Base-by-base conservation (phyloP, 257 asterid genomes). In the Plantago ovata region DNA sequence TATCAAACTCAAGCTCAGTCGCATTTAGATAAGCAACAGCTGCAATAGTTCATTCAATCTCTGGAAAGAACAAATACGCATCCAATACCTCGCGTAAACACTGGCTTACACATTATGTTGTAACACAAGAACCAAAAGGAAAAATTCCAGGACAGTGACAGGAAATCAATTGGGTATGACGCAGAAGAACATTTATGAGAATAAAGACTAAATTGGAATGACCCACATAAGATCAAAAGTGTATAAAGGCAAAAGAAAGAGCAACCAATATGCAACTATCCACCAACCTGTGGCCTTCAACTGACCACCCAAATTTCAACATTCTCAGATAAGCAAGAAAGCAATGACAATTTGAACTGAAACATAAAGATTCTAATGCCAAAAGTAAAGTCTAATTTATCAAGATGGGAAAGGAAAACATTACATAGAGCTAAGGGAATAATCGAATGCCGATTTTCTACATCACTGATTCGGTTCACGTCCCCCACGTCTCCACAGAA, bases 181-280 rank as follows among this genome's bases (percentile, higher is more conserved):
- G 42, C 70, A 67, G 23, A 59, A 68, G 54, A 48, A 53, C 62
- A 58, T 59, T 42, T 48, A 44, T n/a, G 38, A 48, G 69, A 70
- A 70, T 42, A 69, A 39, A 69, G 38, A 33, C 56, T 4, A 66
- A 61, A 56, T 50, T 47, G 12, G 9, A 41, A 58, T 50, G 45
- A 68, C 74, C 80, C 66, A 70, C 80, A 53, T 39, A 28, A 53
- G 69, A 70, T 58, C 62, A 64, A 71, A 63, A 63, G 66, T 50
- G 63, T 51, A 44, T 54, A 57, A 50, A 63, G 48, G 45, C 28
- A 11, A 55, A 23, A 23, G 18, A 41, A 57, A 19, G 52, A 56
- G 58, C 41, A 21, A 36, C 21, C 72, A 66, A 61, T 42, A 9
- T 38, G 55, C 46, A 24, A 55, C 28, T 49, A 65, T 43, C 78